Evolutionary conservation across 1,284 basidiomycete species (phyloP).

Genomic region (Pascua guehoae): DNA sequence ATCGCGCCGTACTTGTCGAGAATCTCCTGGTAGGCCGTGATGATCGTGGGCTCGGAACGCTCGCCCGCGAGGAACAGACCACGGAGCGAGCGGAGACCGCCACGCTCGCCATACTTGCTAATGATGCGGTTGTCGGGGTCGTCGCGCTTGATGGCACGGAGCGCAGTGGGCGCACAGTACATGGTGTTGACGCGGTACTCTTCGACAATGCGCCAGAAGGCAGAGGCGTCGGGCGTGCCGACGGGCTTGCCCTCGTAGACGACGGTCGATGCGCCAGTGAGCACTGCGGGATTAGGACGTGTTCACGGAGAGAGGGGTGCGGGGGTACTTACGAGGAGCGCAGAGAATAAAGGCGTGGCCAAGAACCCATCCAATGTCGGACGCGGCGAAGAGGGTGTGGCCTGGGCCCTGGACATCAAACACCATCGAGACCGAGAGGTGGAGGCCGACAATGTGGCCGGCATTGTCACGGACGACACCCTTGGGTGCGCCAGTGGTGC

Average conservation of each 20-base stretch:
- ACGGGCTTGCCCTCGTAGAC: slow-evolving; percentile 93
- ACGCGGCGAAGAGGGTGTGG: slow-evolving; percentile 58
- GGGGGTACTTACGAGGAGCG: slow-evolving; percentile 58
- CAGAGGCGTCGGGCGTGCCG: slow-evolving; percentile 78
- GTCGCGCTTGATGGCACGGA: slow-evolving; percentile 23
- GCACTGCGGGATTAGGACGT: slow-evolving; percentile 44
- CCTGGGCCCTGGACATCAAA: slow-evolving; percentile 72
- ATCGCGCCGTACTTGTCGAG: slow-evolving; percentile 17
- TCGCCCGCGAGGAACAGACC: slow-evolving; percentile 22
- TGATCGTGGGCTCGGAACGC: slow-evolving; percentile 22
- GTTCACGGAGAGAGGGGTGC: too few relatives aligned
- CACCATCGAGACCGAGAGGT: slow-evolving; percentile 82
- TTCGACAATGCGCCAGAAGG: slow-evolving; percentile 91
- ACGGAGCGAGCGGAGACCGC: slow-evolving; percentile 14
- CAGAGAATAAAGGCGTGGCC: slow-evolving; percentile 95
- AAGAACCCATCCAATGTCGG: slow-evolving; percentile 95
- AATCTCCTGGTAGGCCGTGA: slow-evolving; percentile 19
- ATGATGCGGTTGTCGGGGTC: slow-evolving; percentile 18
- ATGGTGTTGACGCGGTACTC: slow-evolving; percentile 86
- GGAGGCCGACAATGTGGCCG: slow-evolving; percentile 83
- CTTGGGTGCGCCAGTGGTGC: slow-evolving; percentile 91
- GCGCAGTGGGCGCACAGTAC: slow-evolving; percentile 73
- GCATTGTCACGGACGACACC: slow-evolving; percentile 90
- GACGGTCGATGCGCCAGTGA: slow-evolving; percentile 73
- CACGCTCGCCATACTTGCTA: slow-evolving; percentile 9